Base-by-base conservation (phyloP, 176 grass and related monocot species). In the Cenchrus fungigraminus region DNA sequence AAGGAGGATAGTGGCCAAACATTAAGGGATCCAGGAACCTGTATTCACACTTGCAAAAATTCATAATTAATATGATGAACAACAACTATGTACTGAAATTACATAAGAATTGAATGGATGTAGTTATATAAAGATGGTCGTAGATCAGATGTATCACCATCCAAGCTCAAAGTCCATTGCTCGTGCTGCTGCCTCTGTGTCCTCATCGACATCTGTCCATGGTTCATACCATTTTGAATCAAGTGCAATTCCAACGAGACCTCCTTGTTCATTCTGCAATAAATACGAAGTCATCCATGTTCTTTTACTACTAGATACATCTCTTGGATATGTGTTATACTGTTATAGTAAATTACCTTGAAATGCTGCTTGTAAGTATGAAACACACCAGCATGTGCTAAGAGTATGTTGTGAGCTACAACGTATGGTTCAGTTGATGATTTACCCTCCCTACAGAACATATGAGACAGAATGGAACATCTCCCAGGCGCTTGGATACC, bases 81-180 rank as follows among this genome's bases (percentile, higher is more conserved):
- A 90, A 68, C 55, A 44, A 6, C 25, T 77, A 55, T 77, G 47
- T 61, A 67, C 68, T 68, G 42, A 29, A 78, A 78, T 16, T 66
- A 72, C 43, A 63, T 56, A 76, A 22, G n/a, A 85, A 77, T 51
- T 34, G 0, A 73, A 73, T 19, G 14, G 63, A 72, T 3, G 12
- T 51, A 13, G 20, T 40, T 49, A 59, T 15, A 69, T 86, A 7
- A 76, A 81, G 12, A 62, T 82, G 53, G 79, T 32, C 53, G 5
- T 32, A 71, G 32, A 71, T 82, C 22, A 71, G 32, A 71, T 82
- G 66, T 22, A 76, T 90, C 68, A 98, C 96, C 96, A 98, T 92
- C 96, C 93, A 66, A 94, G 91, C 87, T 95, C 96, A 70, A 98
- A 95, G 77, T 98, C 91, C 89, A 98, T 92, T 65, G 93, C 91